Conservation (phyloP, 202 grass and related monocot species). For the Saccharum hybrid region DNA sequence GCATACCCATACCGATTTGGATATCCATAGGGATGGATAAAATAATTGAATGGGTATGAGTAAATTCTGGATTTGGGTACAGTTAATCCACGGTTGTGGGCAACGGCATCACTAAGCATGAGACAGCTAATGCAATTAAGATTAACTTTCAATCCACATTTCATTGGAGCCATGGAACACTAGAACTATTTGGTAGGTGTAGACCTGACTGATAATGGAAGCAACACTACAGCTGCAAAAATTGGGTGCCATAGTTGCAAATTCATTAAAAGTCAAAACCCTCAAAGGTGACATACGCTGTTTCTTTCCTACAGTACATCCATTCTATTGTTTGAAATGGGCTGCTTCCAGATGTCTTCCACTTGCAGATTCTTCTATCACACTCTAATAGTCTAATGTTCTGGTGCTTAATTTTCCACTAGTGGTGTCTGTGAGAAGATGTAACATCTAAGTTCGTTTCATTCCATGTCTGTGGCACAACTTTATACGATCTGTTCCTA, state of each 20-base stretch:
- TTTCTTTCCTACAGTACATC: neutral
- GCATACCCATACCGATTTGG: too few relatives aligned
- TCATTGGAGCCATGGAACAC: neutral
- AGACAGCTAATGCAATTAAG: neutral
- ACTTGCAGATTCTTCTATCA: neutral
- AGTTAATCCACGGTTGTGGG: too few relatives aligned
- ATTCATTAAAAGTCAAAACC: neutral
- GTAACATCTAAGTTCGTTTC: neutral
- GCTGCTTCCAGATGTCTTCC: neutral
- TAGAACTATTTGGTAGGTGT: neutral
- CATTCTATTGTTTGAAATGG: neutral
- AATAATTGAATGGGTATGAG: too few relatives aligned
- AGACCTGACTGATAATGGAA: neutral
- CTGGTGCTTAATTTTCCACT: neutral
- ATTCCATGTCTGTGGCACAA: neutral
- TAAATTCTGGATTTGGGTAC: too few relatives aligned
- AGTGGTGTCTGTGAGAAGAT: neutral
- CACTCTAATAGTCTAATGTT: neutral
- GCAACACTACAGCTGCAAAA: neutral
- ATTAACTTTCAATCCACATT: conserved; percentile 18
- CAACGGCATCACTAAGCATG: too few relatives aligned
- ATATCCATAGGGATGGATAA: too few relatives aligned
- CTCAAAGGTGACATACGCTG: neutral
- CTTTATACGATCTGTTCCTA: neutral
- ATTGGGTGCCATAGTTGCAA: neutral